A percentile compares a stretch with the other conserved stretches of the same genome.
phyloP scores from a whole-genome alignment of 1,139 yeast genomes.

The Debaryomycetaceae sp. region DNA sequence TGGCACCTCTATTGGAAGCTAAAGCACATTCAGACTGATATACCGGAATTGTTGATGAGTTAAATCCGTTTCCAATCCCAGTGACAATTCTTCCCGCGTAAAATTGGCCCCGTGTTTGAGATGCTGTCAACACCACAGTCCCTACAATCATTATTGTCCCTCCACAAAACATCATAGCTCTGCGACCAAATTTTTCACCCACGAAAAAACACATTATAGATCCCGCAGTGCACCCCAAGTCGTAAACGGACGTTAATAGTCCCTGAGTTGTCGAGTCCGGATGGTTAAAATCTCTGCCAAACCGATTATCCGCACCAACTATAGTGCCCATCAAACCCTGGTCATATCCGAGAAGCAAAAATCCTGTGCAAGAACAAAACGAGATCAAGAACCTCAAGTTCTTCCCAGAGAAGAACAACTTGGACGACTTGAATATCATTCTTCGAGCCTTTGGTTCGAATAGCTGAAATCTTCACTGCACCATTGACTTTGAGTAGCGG shows the following conservation, averaged over 20 bases:
- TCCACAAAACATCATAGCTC: slow-evolving; percentile 35
- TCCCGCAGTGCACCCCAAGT: slow-evolving; percentile 30
- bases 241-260: slow-evolving; percentile 29
- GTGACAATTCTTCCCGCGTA: slow-evolving; percentile 24
- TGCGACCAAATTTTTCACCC: slow-evolving; percentile 47
- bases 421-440: slow-evolving; percentile 1
- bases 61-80: slow-evolving; percentile 34
- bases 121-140: slow-evolving; percentile 43
- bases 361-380: slow-evolving; percentile 6
- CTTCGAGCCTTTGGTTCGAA: too few species aligned
- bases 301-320: slow-evolving; percentile 5
- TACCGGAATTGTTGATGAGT: slow-evolving; percentile 21
- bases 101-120: slow-evolving; percentile 44
- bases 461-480: too few species aligned
- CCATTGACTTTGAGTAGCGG: too few species aligned
- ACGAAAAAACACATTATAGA: slow-evolving; percentile 28
- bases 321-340: slow-evolving; percentile 9
- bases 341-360: slow-evolving; percentile 9
- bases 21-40: slow-evolving; percentile 29
- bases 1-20: slow-evolving; percentile 26
- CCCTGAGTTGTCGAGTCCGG: slow-evolving; percentile 25
- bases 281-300: slow-evolving; percentile 4
- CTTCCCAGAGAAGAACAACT: slow-evolving; percentile 2
- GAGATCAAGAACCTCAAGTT: slow-evolving; percentile 3
- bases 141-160: slow-evolving; percentile 39